phyloP scores from a whole-genome alignment of 495 filamentous ascomycete species.

The Talaromyces adpressus region DNA sequence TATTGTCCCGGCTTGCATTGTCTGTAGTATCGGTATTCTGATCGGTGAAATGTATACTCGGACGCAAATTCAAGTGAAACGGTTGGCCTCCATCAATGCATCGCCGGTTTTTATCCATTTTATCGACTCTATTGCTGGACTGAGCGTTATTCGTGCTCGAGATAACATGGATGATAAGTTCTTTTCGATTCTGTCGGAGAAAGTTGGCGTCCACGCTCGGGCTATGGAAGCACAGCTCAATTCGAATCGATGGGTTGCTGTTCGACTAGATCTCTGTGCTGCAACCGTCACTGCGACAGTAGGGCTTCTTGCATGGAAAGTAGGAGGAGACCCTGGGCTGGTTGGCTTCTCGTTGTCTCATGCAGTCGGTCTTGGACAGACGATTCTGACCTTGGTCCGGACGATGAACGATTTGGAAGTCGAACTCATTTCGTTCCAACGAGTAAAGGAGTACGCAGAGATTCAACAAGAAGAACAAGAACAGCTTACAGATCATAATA shows the following conservation, averaged over 20 bases:
- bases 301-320: constrained; percentile 37
- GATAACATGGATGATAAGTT: constrained; percentile 37
- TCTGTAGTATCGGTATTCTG: constrained; percentile 32
- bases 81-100: constrained; percentile 35
- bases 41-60: constrained; percentile 45
- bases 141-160: constrained; percentile 40
- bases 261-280: constrained; percentile 41
- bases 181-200: constrained; percentile 32
- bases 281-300: constrained; percentile 38
- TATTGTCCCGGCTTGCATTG: constrained; percentile 33
- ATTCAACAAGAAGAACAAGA: constrained; percentile 38
- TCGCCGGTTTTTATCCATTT: constrained; percentile 46
- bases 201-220: constrained; percentile 28
- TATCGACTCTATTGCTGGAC: constrained; percentile 38
- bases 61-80: constrained; percentile 35
- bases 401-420: constrained; percentile 43
- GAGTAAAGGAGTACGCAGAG: constrained; percentile 39
- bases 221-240: constrained; percentile 39
- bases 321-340: constrained; percentile 30
- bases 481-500: constrained; percentile 10
- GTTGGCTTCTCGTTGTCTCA: constrained; percentile 45
- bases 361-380: constrained; percentile 38
- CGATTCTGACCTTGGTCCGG: constrained; percentile 37
- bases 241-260: constrained; percentile 43
- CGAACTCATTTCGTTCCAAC: constrained; percentile 42